Evolutionary conservation across 352 stramenopile species (phyloP), one percentile per base, ranked within the genome.

Genomic region (Phytophthora ohioensis): DNA sequence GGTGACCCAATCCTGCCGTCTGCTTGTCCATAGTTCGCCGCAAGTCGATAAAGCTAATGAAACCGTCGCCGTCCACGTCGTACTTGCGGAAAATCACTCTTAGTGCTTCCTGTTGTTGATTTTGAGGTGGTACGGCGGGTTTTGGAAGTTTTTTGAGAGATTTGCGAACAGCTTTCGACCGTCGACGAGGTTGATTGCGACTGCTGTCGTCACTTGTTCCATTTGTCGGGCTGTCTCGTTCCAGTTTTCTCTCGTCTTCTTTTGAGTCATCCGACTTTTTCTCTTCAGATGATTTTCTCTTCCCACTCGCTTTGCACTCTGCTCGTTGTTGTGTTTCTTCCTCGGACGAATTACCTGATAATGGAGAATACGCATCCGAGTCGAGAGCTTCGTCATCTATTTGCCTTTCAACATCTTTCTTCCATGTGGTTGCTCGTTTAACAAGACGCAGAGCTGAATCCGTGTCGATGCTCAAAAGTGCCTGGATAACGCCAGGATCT

Each of bases 31-130:
- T 57, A 6, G 76, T 79, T 27, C 69, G 67, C 30, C 79, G 73
- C 58, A 90, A 57, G 57, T 88, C 81, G 52, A 78, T 69, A 45
- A 90, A 87, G 39, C 72, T 80, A 67, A 87, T 86, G 32, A 36
- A 65, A 7, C 78, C 75, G 47, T 90, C 79, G 38, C 75, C 73
- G 42, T 90, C 75, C 17, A 72, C 77, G 67, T 87, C 78, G 57
- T 88, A 85, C 61, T 87, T 80, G 47, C 46, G 47, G 54, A 87
- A 90, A 43, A 88, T 74, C 8, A 43, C 49, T 17, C 69, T 68
- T 10, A 89, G 68, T 12, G 65, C 58, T 46, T 73, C 64, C 1
- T 43, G 43, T 17, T 63, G 42, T 35, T 54, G 53, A 10, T 34
- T 42, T 45, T 3, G 27, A 11, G 36, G 17, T 31, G 11, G 7